These are phyloP conservation scores for Strobilomyces echinocephalus DNA, from an alignment of 768 basidiomycete species.

Conservation along the genomic window DNA sequence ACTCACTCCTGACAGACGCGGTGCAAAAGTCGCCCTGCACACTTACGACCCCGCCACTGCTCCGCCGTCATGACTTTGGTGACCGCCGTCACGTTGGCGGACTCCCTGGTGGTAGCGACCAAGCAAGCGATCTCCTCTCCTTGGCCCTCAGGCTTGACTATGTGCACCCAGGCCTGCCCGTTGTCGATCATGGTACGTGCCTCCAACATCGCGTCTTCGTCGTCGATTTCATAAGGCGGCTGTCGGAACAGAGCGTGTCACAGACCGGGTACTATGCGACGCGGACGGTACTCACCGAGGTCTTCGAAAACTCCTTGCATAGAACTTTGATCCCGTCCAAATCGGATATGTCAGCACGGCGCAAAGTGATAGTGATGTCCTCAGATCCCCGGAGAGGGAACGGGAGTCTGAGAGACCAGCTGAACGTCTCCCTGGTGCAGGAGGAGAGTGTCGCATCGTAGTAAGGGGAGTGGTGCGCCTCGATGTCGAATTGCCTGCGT, in stretches of 20 bases:
- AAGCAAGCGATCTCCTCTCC: constrained; percentile 51
- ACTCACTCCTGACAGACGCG: constrained; percentile 53
- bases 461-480: constrained; percentile 40
- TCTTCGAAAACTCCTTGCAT: constrained; percentile 51
- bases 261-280: not conserved
- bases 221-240: constrained; percentile 53
- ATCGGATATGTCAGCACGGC: constrained; percentile 33
- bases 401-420: not conserved
- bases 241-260: constrained; percentile 20
- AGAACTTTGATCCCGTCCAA: constrained; percentile 36
- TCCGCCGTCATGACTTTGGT: constrained; percentile 68
- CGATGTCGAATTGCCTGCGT: not conserved
- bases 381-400: not conserved
- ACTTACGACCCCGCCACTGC: constrained; percentile 46
- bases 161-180: constrained; percentile 56
- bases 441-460: constrained; percentile 57
- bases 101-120: constrained; percentile 61
- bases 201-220: constrained; percentile 42
- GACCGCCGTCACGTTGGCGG: constrained; percentile 51
- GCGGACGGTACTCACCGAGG: constrained; percentile 45
- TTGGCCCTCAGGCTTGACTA: constrained; percentile 26
- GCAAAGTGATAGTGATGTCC: constrained; percentile 24
- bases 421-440: constrained; percentile 44
- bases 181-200: constrained; percentile 45
- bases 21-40: constrained; percentile 57